Evolutionary conservation across 805 yeast species (phyloP).

Genomic region (Spathaspora arborariae): DNA sequence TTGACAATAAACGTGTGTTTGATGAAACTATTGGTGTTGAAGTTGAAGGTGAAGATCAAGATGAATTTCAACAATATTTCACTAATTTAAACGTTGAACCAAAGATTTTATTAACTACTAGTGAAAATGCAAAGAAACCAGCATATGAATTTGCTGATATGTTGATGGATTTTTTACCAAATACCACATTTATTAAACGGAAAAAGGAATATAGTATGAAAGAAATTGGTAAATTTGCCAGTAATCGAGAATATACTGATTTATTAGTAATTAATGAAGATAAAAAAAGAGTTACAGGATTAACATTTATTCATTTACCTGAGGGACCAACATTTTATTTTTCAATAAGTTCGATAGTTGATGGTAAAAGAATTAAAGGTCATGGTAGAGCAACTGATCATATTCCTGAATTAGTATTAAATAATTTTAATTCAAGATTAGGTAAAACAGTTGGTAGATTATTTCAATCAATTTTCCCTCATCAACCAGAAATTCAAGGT

Average conservation of each 20-base stretch:
- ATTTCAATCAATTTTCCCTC: conserved; percentile 91
- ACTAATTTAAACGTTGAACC: conserved; percentile 53
- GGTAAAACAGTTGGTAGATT: conserved; percentile 92
- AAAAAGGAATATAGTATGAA: conserved; percentile 82
- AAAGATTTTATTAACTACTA: conserved; percentile 86
- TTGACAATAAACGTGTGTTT: conserved; percentile 77
- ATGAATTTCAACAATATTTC: conserved; percentile 61
- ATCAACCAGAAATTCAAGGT: conserved; percentile 89
- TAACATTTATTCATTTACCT: conserved; percentile 91
- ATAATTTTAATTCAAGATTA: conserved; percentile 86
- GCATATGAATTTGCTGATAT: conserved; percentile 91
- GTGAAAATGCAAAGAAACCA: conserved; percentile 74
- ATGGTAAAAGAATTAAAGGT: conserved; percentile 72
- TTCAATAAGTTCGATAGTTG: conserved; percentile 70
- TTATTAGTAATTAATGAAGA: conserved; percentile 89
- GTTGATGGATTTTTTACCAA: conserved; percentile 79
- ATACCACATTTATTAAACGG: conserved; percentile 81
- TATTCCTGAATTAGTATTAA: conserved; percentile 85
- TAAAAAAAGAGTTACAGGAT: conserved; percentile 85
- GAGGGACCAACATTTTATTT: conserved; percentile 95
- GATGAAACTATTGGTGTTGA: conserved; percentile 77
- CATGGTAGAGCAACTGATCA: conserved; percentile 92
- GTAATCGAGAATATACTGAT: conserved; percentile 83
- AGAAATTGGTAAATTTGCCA: conserved; percentile 81
- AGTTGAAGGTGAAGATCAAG: conserved; percentile 49